Evolutionary conservation across 169 alveolate species (phyloP).

Genomic region (Pseudocohnilembus persalinus): DNA sequence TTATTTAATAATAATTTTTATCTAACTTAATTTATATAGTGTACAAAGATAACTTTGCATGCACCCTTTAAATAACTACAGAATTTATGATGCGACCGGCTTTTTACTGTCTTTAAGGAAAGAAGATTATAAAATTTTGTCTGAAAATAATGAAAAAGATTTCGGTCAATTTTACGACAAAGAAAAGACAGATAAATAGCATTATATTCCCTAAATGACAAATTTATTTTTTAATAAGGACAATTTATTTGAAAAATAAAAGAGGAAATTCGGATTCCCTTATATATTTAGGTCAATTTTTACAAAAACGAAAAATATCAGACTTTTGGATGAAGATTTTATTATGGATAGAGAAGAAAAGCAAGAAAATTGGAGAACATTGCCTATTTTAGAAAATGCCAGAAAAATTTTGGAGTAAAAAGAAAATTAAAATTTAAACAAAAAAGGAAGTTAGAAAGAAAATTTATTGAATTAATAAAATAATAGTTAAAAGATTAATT

Average conservation of each 20-base stretch:
- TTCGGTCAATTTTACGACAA: background rate
- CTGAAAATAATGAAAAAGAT: background rate
- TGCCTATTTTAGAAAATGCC: background rate
- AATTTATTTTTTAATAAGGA: background rate
- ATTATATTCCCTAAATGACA: background rate
- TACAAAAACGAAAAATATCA: background rate
- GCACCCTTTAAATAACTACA: background rate
- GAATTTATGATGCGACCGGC: background rate
- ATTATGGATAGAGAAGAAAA: background rate
- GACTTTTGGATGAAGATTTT: background rate
- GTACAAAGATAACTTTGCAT: background rate
- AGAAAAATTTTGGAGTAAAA: background rate
- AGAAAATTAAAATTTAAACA: too few relatives aligned
- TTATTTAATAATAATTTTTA: too few relatives aligned
- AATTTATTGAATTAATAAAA: too few relatives aligned
- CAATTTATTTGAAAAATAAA: background rate
- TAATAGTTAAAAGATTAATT: background rate
- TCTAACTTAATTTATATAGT: too few relatives aligned
- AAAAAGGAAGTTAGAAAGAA: background rate
- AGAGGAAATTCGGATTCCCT: background rate
- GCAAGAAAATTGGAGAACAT: background rate
- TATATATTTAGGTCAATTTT: background rate
- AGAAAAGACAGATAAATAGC: background rate
- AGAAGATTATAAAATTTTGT: background rate
- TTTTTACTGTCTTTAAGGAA: background rate